Evolutionary conservation across 75 land plant genomes (phyloP), one percentile per base, ranked within the genome.

Genomic region (Gnetum montanum): DNA sequence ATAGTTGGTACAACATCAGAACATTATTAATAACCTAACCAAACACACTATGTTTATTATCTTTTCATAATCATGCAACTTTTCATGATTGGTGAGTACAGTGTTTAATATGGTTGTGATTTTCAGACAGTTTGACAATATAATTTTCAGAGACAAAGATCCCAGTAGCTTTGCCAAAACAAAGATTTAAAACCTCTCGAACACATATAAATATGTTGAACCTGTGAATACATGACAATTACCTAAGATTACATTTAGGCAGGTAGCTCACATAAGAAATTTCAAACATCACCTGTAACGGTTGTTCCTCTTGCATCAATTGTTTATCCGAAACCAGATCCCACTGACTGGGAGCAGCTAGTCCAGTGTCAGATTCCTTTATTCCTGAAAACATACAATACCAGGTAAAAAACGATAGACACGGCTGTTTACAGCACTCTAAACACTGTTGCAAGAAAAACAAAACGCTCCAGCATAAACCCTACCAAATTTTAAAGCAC

Each of bases 291-390:
- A 92, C 98, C 81, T 93, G 98, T 46, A 94, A 73, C 20, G 96
- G 98, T 44, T 89, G 98, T 57, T 94, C 96, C 62, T 94, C 98
- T 54, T 94, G 98, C 98, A 94, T 94, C 90, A 90, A 82, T 60
- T 90, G 98, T 63, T 90, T 90, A 66, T 94, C 98, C 27, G 98
- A 82, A 26, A 94, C 98, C 52, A 94, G 85, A 83, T 94, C 98
- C 96, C 96, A 94, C 49, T 90, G 98, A 70, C 96, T 94, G 12
- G 98, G 91, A 46, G 87, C 91, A 62, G 98, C 98, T 58, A 94
- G 60, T 3, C 96, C 98, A 34, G 98, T 94, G 49, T 94, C 98
- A 20, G 98, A 90, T 68, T 94, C 98, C 66, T 94, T 94, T 12
- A 94, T 90, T 6, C 98, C 98, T 93, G 65, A 24, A 8, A 51